phyloP scores from a whole-genome alignment of 1,284 basidiomycete species.

The Anthracocystis walkeri region DNA sequence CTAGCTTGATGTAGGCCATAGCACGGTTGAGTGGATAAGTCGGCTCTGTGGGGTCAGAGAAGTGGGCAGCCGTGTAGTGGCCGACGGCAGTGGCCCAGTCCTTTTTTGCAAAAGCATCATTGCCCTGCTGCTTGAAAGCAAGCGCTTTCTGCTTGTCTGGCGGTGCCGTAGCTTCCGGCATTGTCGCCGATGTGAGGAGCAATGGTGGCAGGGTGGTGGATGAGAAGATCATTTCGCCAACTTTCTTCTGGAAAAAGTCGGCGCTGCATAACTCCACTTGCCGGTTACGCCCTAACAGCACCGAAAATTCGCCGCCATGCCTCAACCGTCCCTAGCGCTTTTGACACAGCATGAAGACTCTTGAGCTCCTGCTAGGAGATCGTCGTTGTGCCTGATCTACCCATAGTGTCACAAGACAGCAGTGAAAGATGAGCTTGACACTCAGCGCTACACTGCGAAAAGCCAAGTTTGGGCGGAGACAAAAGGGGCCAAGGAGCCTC shows the following conservation, averaged over 20 bases:
- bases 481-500: conserved; percentile 3
- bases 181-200: not conserved
- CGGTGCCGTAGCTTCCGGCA: not conserved
- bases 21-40: conserved; percentile 42
- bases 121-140: conserved; percentile 30
- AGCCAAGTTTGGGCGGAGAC: not conserved
- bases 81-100: conserved; percentile 38
- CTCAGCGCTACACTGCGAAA: too few relatives aligned
- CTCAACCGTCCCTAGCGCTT: not conserved
- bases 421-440: not conserved
- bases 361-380: not conserved
- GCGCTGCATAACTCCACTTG: conserved; percentile 8
- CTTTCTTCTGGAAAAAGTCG: conserved; percentile 8
- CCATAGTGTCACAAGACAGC: not conserved
- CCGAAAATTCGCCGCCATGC: not conserved
- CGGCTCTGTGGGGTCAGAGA: conserved; percentile 33
- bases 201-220: not conserved
- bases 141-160: conserved; percentile 25
- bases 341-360: too few relatives aligned
- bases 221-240: not conserved
- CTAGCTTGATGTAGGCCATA: conserved; percentile 48
- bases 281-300: conserved; percentile 7
- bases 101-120: conserved; percentile 29
- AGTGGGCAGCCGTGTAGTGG: conserved; percentile 27
- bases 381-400: not conserved